Evolutionary conservation across 1,139 yeast species (phyloP), one percentile per base, ranked within the genome.

Genomic region (Candida smagusa): DNA sequence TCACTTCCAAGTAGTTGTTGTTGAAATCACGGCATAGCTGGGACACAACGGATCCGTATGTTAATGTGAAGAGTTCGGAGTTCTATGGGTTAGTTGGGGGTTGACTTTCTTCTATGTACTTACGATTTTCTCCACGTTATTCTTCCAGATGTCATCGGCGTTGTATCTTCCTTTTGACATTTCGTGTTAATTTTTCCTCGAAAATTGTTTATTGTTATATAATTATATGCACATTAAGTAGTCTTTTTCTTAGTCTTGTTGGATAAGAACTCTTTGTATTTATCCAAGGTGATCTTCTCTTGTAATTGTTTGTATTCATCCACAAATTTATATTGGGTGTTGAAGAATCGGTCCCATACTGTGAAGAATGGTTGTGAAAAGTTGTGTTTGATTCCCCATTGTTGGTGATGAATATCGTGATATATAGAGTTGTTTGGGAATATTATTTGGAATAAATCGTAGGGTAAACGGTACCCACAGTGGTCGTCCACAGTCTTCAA

Each of bases 401-500:
- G 79, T 68, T 92, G 98, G 64, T 92, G 98, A 59, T 92, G 98
- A 50, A 92, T 89, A 63, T 92, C 98, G 58, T 92, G 98, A 61
- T 89, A 92, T 28, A 89, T 84, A 9, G 97, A 87, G 55, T 92
- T 90, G 65, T 92, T 92, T 44, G 97, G 97, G 74, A 92, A 92
- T 11, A 90, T 41, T 30, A 79, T 58, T 66, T 92, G 98, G 70
- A 92, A 85, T 25, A 90, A 80, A 59, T 92, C 98, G 59, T 68
- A 85, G 12, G 97, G 98, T 42, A 92, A 68, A 33, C 89, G 80
- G 62, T 90, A 92, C 12, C 98, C 98, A 62, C 97, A 92, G 62
- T 92, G 98, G 61, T 92, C 98, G 60, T 92, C 98, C 36, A 92
- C 96, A 1, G 98, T 92, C 63, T 92, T 92, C 75, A 92, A 63